phyloP scores from a whole-genome alignment of 768 basidiomycete species.

The Hericium erinaceus region DNA sequence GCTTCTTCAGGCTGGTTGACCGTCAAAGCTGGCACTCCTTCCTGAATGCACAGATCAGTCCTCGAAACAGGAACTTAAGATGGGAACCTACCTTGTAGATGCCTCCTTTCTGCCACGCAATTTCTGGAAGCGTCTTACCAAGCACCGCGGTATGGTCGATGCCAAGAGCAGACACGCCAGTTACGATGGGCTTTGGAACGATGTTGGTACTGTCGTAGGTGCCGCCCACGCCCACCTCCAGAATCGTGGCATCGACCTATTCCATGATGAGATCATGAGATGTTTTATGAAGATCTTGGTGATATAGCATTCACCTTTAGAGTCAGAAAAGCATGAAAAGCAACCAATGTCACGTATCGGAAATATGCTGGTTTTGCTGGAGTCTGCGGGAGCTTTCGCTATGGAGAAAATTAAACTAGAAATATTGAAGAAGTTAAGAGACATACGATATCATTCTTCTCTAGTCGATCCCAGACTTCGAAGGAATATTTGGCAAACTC shows the following conservation, averaged over 20 bases:
- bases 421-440: background rate
- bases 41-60: constrained; percentile 26
- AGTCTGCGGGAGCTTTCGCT: constrained; percentile 44
- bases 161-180: constrained; percentile 85
- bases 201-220: constrained; percentile 93
- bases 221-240: constrained; percentile 97
- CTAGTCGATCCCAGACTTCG: constrained; percentile 86
- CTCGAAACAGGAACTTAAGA: background rate
- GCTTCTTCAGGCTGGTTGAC: constrained; percentile 69
- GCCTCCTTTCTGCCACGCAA: constrained; percentile 92
- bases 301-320: constrained; percentile 36
- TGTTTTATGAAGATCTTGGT: background rate
- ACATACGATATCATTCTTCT: constrained; percentile 51
- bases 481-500: constrained; percentile 89
- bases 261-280: background rate
- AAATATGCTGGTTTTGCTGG: constrained; percentile 86
- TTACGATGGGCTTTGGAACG: constrained; percentile 82
- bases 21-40: constrained; percentile 78
- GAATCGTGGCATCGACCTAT: constrained; percentile 79
- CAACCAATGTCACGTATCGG: constrained; percentile 84
- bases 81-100: constrained; percentile 71
- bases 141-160: constrained; percentile 86
- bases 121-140: constrained; percentile 81
- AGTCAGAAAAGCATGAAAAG: constrained; percentile 81
- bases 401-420: background rate